These are phyloP conservation scores for Lachancea sp. DNA, from an alignment of 805 yeast species.

Conservation along the genomic window DNA sequence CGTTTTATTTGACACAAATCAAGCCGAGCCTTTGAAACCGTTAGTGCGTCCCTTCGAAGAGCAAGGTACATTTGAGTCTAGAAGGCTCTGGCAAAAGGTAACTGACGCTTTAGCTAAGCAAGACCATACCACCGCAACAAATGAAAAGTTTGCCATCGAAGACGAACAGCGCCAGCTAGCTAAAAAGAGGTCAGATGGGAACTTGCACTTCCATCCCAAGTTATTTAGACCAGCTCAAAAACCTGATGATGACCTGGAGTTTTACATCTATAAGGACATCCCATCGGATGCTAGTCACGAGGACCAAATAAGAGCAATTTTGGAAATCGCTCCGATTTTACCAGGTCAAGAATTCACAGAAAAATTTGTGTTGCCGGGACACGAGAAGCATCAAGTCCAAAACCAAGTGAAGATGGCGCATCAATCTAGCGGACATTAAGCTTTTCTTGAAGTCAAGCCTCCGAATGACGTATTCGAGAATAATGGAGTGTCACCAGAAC, in stretches of 20 bases:
- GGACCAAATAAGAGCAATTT: conserved; percentile 47
- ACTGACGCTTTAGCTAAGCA: conserved; percentile 72
- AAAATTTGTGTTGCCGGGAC: conserved; percentile 64
- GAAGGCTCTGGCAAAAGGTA: conserved; percentile 78
- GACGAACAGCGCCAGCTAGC: conserved; percentile 75
- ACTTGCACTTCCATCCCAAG: conserved; percentile 74
- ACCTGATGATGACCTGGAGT: conserved; percentile 50
- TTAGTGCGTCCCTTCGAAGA: conserved; percentile 68
- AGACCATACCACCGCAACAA: conserved; percentile 79
- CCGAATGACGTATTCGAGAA: too few species aligned
- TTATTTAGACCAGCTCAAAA: conserved; percentile 50
- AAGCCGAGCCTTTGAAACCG: conserved; percentile 52
- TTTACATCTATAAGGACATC: conserved; percentile 57
- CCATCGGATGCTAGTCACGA: conserved; percentile 46
- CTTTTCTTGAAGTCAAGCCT: neutral
- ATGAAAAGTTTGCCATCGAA: conserved; percentile 81
- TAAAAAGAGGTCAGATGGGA: conserved; percentile 67
- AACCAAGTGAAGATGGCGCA: conserved; percentile 8
- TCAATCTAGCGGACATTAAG: neutral
- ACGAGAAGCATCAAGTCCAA: conserved; percentile 40
- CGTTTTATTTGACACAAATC: conserved; percentile 55
- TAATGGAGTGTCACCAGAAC: too few species aligned
- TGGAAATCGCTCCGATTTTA: conserved; percentile 66
- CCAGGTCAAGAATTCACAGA: conserved; percentile 73
- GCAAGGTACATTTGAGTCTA: conserved; percentile 76